Conservation (phyloP, 495 filamentous ascomycete species). For the Parathielavia appendiculata region DNA sequence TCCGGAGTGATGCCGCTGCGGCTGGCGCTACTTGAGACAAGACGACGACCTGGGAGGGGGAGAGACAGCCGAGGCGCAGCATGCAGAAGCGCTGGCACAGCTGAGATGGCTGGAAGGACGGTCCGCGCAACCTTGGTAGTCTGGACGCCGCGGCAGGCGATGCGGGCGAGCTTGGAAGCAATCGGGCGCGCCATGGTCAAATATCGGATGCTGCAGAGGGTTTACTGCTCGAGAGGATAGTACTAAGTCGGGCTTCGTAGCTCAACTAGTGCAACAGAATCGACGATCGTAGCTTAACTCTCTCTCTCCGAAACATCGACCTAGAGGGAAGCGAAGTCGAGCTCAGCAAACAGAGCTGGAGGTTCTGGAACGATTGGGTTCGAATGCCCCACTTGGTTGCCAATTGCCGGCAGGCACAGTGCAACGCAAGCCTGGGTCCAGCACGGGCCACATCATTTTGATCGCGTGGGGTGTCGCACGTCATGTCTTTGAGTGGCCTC, state of each 20-base stretch:
- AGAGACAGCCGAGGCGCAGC: background rate
- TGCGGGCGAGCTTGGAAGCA: slow-evolving; percentile 26
- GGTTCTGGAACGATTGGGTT: background rate
- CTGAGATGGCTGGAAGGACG: slow-evolving; percentile 12
- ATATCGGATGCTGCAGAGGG: background rate
- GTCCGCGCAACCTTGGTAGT: slow-evolving; percentile 1
- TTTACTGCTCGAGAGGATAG: background rate
- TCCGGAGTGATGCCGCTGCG: slow-evolving; percentile 34
- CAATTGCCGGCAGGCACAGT: slow-evolving; percentile 12
- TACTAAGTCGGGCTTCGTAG: no score
- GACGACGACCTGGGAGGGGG: slow-evolving; percentile 5
- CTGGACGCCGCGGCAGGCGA: slow-evolving; percentile 20
- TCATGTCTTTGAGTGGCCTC: background rate
- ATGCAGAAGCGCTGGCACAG: background rate
- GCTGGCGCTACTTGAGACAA: slow-evolving; percentile 19
- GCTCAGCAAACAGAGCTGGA: background rate
- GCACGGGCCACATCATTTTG: slow-evolving; percentile 10
- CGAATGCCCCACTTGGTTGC: background rate
- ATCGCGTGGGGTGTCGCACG: slow-evolving; percentile 3
- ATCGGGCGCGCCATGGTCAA: slow-evolving; percentile 30
- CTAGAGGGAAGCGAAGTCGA: background rate
- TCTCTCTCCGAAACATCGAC: background rate
- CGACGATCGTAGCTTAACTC: background rate
- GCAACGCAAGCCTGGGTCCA: background rate
- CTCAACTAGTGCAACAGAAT: background rate